A percentile compares a stretch with the other conserved stretches of the same genome.
Conservation (phyloP, 2,329 filamentous ascomycete genomes). For the Exophiala mesophila region DNA sequence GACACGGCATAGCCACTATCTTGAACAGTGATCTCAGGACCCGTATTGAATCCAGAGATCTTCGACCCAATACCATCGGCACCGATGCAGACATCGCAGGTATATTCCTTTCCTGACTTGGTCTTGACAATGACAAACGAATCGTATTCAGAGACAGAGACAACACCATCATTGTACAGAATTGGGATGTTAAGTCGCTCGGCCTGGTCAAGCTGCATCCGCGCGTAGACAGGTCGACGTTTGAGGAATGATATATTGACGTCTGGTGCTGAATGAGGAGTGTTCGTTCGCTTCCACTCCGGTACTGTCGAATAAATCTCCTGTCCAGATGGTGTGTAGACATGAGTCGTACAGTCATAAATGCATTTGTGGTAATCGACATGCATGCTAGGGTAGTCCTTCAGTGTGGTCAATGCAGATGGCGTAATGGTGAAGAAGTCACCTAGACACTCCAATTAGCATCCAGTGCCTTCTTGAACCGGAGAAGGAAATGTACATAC, state of each 20-base stretch:
- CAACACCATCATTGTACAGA: not conserved
- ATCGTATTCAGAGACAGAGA: not conserved
- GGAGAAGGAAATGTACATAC: too few relatives aligned
- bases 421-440: slow-evolving; percentile 10
- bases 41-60: slow-evolving; percentile 2
- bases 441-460: too few relatives aligned
- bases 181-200: slow-evolving; percentile 2
- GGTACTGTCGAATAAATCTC: slow-evolving; percentile 1
- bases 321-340: slow-evolving; percentile 3
- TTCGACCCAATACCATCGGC: slow-evolving; percentile 8
- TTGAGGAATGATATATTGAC: slow-evolving; percentile 9
- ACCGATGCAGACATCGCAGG: slow-evolving; percentile 4
- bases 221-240: slow-evolving; percentile 8
- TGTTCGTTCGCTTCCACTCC: slow-evolving; percentile 1
- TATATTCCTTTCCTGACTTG: not conserved
- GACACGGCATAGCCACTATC: slow-evolving; percentile 10
- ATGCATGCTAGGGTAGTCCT: slow-evolving; percentile 8
- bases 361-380: slow-evolving; percentile 5
- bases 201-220: slow-evolving; percentile 6
- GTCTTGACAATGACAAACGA: not conserved
- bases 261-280: slow-evolving; percentile 1
- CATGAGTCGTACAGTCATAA: slow-evolving; percentile 5
- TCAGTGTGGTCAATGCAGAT: slow-evolving; percentile 6
- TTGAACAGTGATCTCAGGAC: slow-evolving; percentile 5
- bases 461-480: too few relatives aligned